Base-by-base conservation (phyloP, 2,329 filamentous ascomycete genomes). In the Aspergillus latus region DNA sequence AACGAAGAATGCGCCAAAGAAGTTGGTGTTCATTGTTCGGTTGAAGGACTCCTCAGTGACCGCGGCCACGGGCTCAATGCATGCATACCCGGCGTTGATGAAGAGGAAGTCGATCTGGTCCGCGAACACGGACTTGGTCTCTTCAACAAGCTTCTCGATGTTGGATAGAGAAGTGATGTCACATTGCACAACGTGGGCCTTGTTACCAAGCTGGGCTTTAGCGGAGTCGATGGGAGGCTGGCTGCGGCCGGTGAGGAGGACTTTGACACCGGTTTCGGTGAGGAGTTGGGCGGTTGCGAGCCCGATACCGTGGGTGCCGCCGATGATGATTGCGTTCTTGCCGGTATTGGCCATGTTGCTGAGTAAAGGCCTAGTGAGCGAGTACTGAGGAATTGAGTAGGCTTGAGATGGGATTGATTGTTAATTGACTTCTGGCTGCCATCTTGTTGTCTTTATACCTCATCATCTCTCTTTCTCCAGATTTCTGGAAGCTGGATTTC, bases 221-320 rank as follows among this genome's bases (percentile, higher is more conserved):
- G 54, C 43, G 5, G 49, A 26, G 3, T 15, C 32, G 15, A 59
- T 58, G 30, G 58, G 51, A 1, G 15, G 21, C 16, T 44, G 39
- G 26, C 58, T 58, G 21, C 58, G 58, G 30, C 56, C 56, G 7
- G 58, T 60, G 11, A 60, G 37, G 30, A 60, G 51, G 39, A 60
- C 58, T 39, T 56, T 29, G 21, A 49, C 42, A 13, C 49, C 56
- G 2, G 44, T n/a, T 13, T 53, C 10, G 3, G 51, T 15, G 15
- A 60, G 58, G 16, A 60, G 45, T 15, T 60, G 49, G 9, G 56
- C 56, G 1, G 58, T 58, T 29, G 56, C 43, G n/a, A 58, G 56
- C 13, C 58, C 56, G 28, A 60, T 60, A 6, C 58, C 58, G 37
- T 60, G 58, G n/a, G 44, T 60, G 29, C 56, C 58, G 5, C 58